Percentiles rank a stretch among this genome's conserved stretches.
Evolutionary conservation across 164 flowering plant genomes (phyloP).

Genomic region (Chloranthus sessilifolius): DNA sequence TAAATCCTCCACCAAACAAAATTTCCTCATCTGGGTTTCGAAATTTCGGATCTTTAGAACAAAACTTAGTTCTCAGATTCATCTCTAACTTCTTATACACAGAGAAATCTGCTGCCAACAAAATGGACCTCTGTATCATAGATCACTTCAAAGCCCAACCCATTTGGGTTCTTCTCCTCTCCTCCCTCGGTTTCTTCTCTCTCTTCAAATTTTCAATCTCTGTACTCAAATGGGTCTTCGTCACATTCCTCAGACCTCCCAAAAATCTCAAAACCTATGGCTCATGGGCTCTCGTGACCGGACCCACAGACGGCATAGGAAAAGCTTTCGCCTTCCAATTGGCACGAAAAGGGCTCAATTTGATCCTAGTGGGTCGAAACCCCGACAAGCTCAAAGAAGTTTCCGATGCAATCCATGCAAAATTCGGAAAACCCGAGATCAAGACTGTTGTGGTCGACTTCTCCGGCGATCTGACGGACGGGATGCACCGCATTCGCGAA

Average conservation of each 20-base stretch:
- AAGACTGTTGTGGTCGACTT: conserved; percentile 75
- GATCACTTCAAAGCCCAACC: conserved; percentile 29
- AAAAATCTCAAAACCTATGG: conserved; percentile 85
- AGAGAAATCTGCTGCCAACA: background rate
- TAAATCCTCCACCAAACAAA: no score
- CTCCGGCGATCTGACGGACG: conserved; percentile 60
- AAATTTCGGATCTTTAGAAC: background rate
- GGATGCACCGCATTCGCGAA: conserved; percentile 48
- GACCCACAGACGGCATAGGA: conserved; percentile 95
- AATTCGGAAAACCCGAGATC: conserved; percentile 41
- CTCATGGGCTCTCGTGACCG: conserved; percentile 92
- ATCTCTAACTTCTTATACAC: background rate
- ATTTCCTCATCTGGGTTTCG: no score
- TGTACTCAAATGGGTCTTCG: conserved; percentile 60
- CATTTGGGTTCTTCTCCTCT: conserved; percentile 37
- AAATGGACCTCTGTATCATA: conserved; percentile 14
- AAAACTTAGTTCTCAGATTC: conserved; percentile 9
- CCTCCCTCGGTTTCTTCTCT: conserved; percentile 43
- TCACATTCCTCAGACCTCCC: conserved; percentile 62
- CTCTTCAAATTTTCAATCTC: conserved; percentile 21
- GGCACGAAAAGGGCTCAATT: conserved; percentile 69
- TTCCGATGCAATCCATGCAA: conserved; percentile 39
- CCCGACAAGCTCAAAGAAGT: conserved; percentile 62
- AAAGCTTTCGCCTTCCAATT: conserved; percentile 76
- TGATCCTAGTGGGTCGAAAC: conserved; percentile 71